Evolutionary conservation across 225 moss, liverwort and hornwort genomes (phyloP), one percentile per base, ranked within the genome.

Genomic region (Marchantia polymorpha): DNA sequence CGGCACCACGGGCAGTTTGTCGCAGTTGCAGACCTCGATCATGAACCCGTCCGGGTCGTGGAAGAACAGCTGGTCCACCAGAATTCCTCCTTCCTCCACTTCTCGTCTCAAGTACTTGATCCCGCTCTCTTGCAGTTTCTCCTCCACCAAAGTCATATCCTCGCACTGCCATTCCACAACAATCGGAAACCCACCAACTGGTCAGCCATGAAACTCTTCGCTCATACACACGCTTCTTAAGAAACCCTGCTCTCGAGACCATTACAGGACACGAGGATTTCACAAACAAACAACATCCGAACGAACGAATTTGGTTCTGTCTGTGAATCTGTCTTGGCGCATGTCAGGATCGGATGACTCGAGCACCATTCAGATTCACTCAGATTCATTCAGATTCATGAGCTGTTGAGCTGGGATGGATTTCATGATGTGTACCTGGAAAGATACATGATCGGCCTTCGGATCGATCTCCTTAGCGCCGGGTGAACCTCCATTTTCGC

Each of bases 381-480:
- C n/a, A n/a, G n/a, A n/a, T n/a, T n/a, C n/a, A n/a, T n/a, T n/a
- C n/a, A n/a, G n/a, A n/a, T n/a, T n/a, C n/a, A n/a, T n/a, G n/a
- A n/a, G n/a, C 4, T 56, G 19, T 19, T 56, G 9, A 7, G n/a
- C n/a, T n/a, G 64, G n/a, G 10, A 19, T 17, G 8, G n/a, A 22
- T 19, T 46, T 39, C 72, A 52, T 1, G 15, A 52, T 8, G 0
- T 10, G 7, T 29, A 92, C 95, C 92, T 96, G 95, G 70, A 96
- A 96, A 16, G 95, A 96, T 65, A 96, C 89, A 48, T 96, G 95
- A 48, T 93, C 93, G 56, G 90, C 93, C 84, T 85, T 87, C 23
- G 80, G 84, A 47, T 96, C 90, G 4, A 96, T 93, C 74, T 92
- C 90, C 78, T 90, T 90, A 17, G 79, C 84, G 6, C 59, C 74